Base-by-base conservation (phyloP, 2,329 filamentous ascomycete genomes). In the Ophiostoma sp. region DNA sequence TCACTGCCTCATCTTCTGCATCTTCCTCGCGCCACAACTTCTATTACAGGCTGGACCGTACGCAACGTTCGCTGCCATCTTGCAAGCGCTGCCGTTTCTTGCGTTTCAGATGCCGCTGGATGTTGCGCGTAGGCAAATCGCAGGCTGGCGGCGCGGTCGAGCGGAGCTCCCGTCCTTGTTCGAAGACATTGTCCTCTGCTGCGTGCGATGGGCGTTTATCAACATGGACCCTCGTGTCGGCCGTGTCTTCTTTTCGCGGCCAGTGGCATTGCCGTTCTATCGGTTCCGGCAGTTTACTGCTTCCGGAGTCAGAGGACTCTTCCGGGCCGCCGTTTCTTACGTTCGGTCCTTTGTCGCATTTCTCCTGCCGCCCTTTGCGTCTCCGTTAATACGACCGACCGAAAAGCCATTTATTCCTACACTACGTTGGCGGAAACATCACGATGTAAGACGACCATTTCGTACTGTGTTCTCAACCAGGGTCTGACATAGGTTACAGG, bases 181-280 rank as follows among this genome's bases (percentile, higher is more conserved):
- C 11, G 61, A 66, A 28, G 61, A 66, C 11, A 15, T 28, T 3
- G 61, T 66, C 1, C 61, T 66, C 36, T 45, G 36, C 61, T 66
- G 61, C 22, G 61, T 66, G 36, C 61, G 61, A n/a, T 66, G 61
- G 61, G 61, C 61, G 11, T 95, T 95, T 79, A 88, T 90, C 33
- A 87, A 88, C 75, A 89, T 95, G 76, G 91, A 91, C 86, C 36
- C 91, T 9, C 85, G 83, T 45, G 87, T 95, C 33, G 91, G 90
- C 5, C 87, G 91, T 52, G 90, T 95, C 19, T 95, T 96, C 84
- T 93, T 96, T 80, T 91, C 90, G 7, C 93, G 91, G 82, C 80
- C 83, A 42, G 92, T 96, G 11, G 88, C 91, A 0, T 80, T 93
- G 69, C 92, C 93, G 0, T 95, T 95, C 17, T 22, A 17, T 80